Conservation (phyloP, 495 filamentous ascomycete species). For the Aspergillus nanangensis region DNA sequence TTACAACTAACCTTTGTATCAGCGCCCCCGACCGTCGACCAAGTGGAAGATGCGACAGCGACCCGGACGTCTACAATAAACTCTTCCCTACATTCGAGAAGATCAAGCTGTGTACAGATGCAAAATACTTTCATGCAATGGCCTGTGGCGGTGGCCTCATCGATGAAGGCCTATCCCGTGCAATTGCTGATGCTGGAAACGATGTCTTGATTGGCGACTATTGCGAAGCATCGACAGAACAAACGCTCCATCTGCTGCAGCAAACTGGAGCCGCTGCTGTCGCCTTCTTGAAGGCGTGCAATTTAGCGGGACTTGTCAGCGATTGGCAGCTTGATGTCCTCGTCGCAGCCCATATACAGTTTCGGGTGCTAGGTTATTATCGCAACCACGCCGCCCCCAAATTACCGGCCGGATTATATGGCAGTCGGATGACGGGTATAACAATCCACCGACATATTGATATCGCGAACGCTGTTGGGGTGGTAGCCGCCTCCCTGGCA, state of each 20-base stretch:
- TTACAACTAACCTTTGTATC: constrained; percentile 7
- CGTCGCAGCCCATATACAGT: constrained; percentile 6
- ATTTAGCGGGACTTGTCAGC: constrained; percentile 5
- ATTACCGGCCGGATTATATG: constrained; percentile 12
- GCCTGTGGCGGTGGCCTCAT: constrained; percentile 6
- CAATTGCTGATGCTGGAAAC: constrained; percentile 17
- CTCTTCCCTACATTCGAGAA: constrained; percentile 13
- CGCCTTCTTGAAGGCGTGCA: constrained; percentile 16
- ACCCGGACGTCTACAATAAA: constrained; percentile 1
- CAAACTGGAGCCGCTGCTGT: constrained; percentile 13
- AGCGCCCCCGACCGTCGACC: constrained; percentile 17
- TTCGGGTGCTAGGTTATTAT: constrained; percentile 17
- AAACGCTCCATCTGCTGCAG: constrained; percentile 9
- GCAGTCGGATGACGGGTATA: constrained; percentile 16
- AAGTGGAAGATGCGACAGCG: constrained; percentile 6
- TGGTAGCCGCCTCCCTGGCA: constrained; percentile 11
- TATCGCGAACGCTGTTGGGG: constrained; percentile 4
- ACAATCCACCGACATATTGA: constrained; percentile 14
- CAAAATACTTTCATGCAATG: constrained; percentile 14
- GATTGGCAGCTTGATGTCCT: background rate
- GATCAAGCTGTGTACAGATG: constrained; percentile 18
- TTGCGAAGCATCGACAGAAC: constrained; percentile 14
- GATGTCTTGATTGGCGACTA: constrained; percentile 22
- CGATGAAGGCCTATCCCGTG: constrained; percentile 12
- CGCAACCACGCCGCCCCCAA: constrained; percentile 10